Conservation (phyloP, 352 stramenopile species). For the Pythium oligandrum region DNA sequence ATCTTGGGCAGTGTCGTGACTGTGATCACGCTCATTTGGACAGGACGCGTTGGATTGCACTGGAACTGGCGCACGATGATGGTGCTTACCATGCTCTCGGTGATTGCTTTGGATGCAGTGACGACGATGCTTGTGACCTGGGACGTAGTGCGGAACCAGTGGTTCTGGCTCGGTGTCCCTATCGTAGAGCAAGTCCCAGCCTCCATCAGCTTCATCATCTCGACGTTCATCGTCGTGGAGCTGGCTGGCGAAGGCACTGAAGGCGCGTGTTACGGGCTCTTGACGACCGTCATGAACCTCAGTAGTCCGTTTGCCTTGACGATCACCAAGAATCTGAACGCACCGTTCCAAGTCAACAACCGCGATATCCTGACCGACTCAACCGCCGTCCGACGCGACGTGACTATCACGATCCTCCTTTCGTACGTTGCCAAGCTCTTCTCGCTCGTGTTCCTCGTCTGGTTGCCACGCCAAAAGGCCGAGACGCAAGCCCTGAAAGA, state of each 20-base stretch:
- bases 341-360: slow-evolving; percentile 40
- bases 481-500: slow-evolving; percentile 38
- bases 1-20: no score
- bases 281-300: slow-evolving; percentile 53
- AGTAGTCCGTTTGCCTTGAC: slow-evolving; percentile 38
- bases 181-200: slow-evolving; percentile 38
- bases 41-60: slow-evolving; percentile 11
- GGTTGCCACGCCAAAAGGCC: slow-evolving; percentile 42
- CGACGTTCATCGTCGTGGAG: slow-evolving; percentile 51
- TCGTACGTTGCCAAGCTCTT: slow-evolving; percentile 45
- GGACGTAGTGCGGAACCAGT: slow-evolving; percentile 43
- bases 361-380: slow-evolving; percentile 44
- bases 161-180: neutral
- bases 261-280: slow-evolving; percentile 44
- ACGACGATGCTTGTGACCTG: slow-evolving; percentile 53
- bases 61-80: slow-evolving; percentile 23
- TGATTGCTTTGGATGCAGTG: slow-evolving; percentile 37
- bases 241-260: slow-evolving; percentile 49
- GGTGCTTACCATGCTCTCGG: slow-evolving; percentile 32
- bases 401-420: slow-evolving; percentile 53
- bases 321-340: slow-evolving; percentile 46
- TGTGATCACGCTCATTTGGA: no score
- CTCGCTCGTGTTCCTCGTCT: slow-evolving; percentile 27
- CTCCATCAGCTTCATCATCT: slow-evolving; percentile 47
- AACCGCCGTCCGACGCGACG: slow-evolving; percentile 35